These are phyloP conservation scores for Fusarium nisikadoi DNA, from an alignment of 2,329 filamentous ascomycete species.

Conservation along the genomic window DNA sequence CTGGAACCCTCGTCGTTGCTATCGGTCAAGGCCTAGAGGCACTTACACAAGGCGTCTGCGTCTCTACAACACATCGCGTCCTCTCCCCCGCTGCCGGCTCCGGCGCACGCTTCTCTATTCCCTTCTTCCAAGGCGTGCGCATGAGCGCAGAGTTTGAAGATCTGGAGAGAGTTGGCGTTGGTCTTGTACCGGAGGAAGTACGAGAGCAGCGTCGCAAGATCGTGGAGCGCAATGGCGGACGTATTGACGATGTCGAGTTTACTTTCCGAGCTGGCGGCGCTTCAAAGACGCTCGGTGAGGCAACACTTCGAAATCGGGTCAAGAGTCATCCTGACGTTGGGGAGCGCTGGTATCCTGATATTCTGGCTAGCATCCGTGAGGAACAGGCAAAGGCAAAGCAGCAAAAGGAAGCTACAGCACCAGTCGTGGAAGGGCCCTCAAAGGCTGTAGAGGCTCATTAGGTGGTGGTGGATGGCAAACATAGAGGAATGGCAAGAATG, in stretches of 20 bases:
- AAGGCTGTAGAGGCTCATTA: constrained; percentile 49
- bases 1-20: constrained; percentile 83
- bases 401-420: constrained; percentile 41
- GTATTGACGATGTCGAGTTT: constrained; percentile 83
- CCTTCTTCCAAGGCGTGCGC: constrained; percentile 89
- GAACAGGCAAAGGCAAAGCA: constrained; percentile 62
- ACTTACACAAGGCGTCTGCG: constrained; percentile 83
- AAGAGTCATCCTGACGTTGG: constrained; percentile 91
- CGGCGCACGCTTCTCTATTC: constrained; percentile 81
- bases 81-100: constrained; percentile 76
- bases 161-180: constrained; percentile 71
- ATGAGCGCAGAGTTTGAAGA: constrained; percentile 83
- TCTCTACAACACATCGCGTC: constrained; percentile 84
- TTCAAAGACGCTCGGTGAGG: constrained; percentile 79
- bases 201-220: constrained; percentile 69
- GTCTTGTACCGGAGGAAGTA: constrained; percentile 69
- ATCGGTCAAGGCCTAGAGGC: constrained; percentile 91
- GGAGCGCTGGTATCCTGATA: constrained; percentile 80
- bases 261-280: constrained; percentile 79
- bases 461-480: not conserved
- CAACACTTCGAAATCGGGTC: constrained; percentile 83
- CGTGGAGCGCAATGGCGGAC: constrained; percentile 64
- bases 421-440: constrained; percentile 28
- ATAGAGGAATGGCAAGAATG: constrained; percentile 4
- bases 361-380: constrained; percentile 66